Conservation (phyloP, 345 rosid species). For the Pelargonium nanum region DNA sequence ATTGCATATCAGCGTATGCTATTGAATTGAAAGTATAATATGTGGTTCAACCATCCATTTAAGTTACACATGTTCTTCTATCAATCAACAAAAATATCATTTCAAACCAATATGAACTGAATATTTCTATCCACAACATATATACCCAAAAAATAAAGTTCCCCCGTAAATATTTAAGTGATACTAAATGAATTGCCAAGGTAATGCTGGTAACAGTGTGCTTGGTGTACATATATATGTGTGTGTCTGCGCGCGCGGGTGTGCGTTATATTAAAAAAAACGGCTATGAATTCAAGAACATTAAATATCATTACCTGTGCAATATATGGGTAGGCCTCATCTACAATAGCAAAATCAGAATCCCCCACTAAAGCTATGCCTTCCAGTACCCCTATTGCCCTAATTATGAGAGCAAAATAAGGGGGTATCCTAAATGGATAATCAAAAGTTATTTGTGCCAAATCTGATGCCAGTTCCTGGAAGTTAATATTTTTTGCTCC, state of each 20-base stretch:
- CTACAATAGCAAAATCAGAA: conserved; percentile 88
- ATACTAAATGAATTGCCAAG: neutral
- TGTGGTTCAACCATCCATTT: neutral
- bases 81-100: no score
- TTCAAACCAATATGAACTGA: neutral
- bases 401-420: conserved; percentile 86
- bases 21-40: neutral
- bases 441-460: conserved; percentile 94
- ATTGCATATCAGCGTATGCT: no score
- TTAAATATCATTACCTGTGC: conserved; percentile 57
- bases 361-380: conserved; percentile 95
- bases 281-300: neutral
- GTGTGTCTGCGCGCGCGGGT: no score
- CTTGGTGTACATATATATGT: no score
- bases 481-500: conserved; percentile 89
- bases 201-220: no score
- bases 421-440: conserved; percentile 98
- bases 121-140: neutral
- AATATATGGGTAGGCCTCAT: conserved; percentile 93
- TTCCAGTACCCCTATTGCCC: conserved; percentile 95
- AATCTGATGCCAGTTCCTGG: conserved; percentile 91
- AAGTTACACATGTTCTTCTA: neutral
- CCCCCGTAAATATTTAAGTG: neutral
- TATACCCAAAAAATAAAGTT: neutral
- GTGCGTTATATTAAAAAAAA: no score